Evolutionary conservation across 2,329 filamentous ascomycete genomes (phyloP), one percentile per base, ranked within the genome.

Genomic region (Xylaria sp.): DNA sequence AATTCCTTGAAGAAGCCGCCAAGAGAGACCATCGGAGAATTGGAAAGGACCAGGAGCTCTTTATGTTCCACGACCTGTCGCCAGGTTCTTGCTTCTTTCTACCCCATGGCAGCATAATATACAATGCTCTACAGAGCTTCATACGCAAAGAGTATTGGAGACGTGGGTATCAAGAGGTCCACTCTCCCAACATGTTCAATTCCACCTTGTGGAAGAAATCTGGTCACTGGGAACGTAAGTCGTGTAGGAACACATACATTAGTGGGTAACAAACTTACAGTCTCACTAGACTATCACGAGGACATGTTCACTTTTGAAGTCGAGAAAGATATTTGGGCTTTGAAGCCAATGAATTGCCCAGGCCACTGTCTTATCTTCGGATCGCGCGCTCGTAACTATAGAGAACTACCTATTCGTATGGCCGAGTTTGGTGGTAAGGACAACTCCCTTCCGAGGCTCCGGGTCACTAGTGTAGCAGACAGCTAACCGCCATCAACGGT

Each of bases 111-210:
- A 93, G 93, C 77, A 91, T 93, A 75, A 97, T 98, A 77, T 97
- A 97, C 85, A 97, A 97, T 79, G 90, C 93, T 30, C 84, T 99
- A 10, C 89, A 94, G 79, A 85, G 88, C 20, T 93, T 96, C 78
- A 86, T 99, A 71, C 89, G 92, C 71, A 87, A 91, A 56, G 91
- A 98, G 80, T 99, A 98, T 84, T 94, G 93, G 86, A 93, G 92
- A 79, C 92, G 96, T 71, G 94, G 92, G 55, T 99, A 98, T 80
- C 90, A 95, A 76, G 96, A 99, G 81, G 96, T 99, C 70, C 93
- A 94, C 78, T 93, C 94, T 3, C 96, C 96, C 59, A 98, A 96
- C 83, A 97, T 99, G 91, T 99, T 91, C 85, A 97, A 97, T 78
- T 89, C 93, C 13, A 88, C 93, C 7, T 83, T 98, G 15, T 98